A percentile compares a stretch with the other conserved stretches of the same genome.
Conservation (phyloP, 768 basidiomycete species). For the Mycena leptocephala region DNA sequence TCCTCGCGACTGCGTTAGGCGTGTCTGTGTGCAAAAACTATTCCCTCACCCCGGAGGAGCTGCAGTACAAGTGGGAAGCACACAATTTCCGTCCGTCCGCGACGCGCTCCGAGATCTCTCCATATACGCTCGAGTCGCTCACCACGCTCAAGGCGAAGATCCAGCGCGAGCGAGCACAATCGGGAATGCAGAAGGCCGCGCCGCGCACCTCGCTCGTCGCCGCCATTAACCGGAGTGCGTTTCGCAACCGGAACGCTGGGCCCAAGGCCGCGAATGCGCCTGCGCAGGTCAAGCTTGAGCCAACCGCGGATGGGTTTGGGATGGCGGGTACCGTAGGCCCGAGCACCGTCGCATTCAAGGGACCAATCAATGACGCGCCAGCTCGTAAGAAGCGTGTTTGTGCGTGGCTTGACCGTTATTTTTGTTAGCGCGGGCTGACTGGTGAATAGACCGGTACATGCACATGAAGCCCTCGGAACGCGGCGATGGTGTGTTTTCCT, state of each 20-base stretch:
- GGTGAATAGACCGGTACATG: constrained; percentile 87
- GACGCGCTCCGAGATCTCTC: constrained; percentile 53
- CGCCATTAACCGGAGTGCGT: constrained; percentile 48
- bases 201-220: constrained; percentile 47
- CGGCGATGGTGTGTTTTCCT: constrained; percentile 76
- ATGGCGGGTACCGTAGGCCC: constrained; percentile 41
- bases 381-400: constrained; percentile 68
- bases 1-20: constrained; percentile 56
- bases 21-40: constrained; percentile 76
- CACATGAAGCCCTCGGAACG: constrained; percentile 91
- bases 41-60: constrained; percentile 64
- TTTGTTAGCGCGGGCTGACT: not conserved
- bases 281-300: constrained; percentile 56
- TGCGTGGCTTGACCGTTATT: constrained; percentile 53
- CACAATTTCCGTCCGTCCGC: constrained; percentile 55
- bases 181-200: constrained; percentile 49
- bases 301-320: constrained; percentile 41
- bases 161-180: constrained; percentile 61
- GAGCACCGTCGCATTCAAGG: constrained; percentile 55
- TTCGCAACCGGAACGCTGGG: constrained; percentile 47
- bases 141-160: constrained; percentile 64
- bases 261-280: constrained; percentile 26
- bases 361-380: constrained; percentile 55
- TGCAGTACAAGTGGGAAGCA: constrained; percentile 84
- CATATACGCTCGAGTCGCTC: constrained; percentile 66